Percentiles rank a stretch among this genome's conserved stretches.
Evolutionary conservation across 495 filamentous ascomycete species (phyloP).

Genomic region (Aspergillus sclerotiicarbonarius): DNA sequence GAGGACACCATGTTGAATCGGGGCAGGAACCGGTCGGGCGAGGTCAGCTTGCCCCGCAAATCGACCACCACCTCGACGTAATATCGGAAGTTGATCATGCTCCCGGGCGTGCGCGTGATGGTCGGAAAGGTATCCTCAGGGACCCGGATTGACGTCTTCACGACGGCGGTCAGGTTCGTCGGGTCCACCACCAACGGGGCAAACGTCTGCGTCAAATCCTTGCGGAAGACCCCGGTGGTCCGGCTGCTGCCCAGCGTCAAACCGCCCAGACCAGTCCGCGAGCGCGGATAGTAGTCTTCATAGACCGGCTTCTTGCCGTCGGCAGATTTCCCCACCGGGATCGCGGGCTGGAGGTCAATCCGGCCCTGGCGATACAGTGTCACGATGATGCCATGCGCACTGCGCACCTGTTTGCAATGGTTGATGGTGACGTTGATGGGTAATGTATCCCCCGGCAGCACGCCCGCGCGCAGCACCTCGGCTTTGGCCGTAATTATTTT

Average conservation of each 20-base stretch:
- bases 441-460: conserved; percentile 79
- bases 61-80: conserved; percentile 90
- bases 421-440: conserved; percentile 77
- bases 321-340: conserved; percentile 57
- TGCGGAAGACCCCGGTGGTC: conserved; percentile 84
- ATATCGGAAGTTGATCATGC: conserved; percentile 92
- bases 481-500: conserved; percentile 86
- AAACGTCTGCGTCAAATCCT: conserved; percentile 86
- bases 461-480: conserved; percentile 77
- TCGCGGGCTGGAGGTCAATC: conserved; percentile 79
- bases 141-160: conserved; percentile 78
- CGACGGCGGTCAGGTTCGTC: conserved; percentile 65
- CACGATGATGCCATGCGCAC: conserved; percentile 85
- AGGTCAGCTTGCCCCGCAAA: conserved; percentile 78
- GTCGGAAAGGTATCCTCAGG: conserved; percentile 92
- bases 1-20: conserved; percentile 54
- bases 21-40: conserved; percentile 61
- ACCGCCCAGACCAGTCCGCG: conserved; percentile 69
- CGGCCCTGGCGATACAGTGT: conserved; percentile 90
- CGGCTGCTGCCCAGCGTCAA: conserved; percentile 78
- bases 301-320: conserved; percentile 66
- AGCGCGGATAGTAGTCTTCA: conserved; percentile 81
- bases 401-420: conserved; percentile 84
- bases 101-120: conserved; percentile 81
- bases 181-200: conserved; percentile 85